Evolutionary conservation across 371 early-diverging fungal species (phyloP), one percentile per base, ranked within the genome.

Genomic region (Capillidium heterosporum): DNA sequence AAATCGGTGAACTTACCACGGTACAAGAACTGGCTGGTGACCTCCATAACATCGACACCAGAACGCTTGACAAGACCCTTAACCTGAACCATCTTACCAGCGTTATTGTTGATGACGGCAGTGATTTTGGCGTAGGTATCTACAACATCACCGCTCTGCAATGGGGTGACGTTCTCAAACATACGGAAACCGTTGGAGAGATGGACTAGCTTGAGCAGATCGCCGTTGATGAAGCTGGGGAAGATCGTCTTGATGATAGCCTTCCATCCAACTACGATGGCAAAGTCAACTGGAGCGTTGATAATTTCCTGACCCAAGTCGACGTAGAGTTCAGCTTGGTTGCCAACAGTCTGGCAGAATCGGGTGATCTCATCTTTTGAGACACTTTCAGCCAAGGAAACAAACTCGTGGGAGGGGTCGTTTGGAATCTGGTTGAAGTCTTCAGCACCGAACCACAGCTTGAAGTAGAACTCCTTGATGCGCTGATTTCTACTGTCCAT

Each of bases 201-300:
- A 68, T 95, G 95, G 48, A 95, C 93, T 26, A 95, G 75, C 59
- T 83, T 79, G 64, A 93, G 73, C 47, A 95, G 74, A 66, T 95
- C 91, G 54, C 91, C 93, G 65, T 91, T 88, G 61, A 93, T 87
- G 41, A 87, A 82, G 74, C 85, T 87, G 62, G 92, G 90, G 80
- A 91, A 81, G 61, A 93, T 87, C 35, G 91, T 87, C 74, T 86
- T 85, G 69, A 91, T 86, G 59, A 93, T 83, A 27, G 91, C 81
- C 67, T 83, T 78, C 95, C 95, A 95, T 31, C 89, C 91, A 44
- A 88, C 87, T 56, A 90, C 91, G 53, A 91, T 91, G 49, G 89
- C 90, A 68, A 82, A 94, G 71, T 94, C 95, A 81, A 94, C 85
- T 41, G 95, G 95, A 27, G 89, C 90, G 60, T 67, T 73, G 42